Percentiles rank a stretch among this genome's conserved stretches.
These are phyloP conservation scores for Leavenworthia alabamica DNA, from an alignment of 345 rosid genomes.

Conservation along the genomic window DNA sequence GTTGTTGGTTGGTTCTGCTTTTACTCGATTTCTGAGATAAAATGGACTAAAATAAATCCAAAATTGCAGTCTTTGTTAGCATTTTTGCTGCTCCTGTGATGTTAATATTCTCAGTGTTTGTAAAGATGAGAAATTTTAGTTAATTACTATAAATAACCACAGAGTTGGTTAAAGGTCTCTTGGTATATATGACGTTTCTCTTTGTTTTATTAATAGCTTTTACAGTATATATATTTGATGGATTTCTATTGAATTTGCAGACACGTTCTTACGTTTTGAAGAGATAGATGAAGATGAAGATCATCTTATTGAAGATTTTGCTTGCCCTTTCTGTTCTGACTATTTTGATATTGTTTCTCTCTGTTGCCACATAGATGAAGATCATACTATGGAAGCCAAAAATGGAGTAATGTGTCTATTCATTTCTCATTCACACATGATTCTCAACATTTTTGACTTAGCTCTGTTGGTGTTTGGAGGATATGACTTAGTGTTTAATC, in stretches of 20 bases:
- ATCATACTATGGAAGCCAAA: conserved; percentile 75
- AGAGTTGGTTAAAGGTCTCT: background rate
- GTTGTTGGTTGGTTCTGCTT: background rate
- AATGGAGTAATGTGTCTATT: conserved; percentile 55
- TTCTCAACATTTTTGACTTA: background rate
- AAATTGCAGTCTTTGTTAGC: background rate
- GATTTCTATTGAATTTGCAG: conserved; percentile 40
- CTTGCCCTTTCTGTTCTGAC: conserved; percentile 92
- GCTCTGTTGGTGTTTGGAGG: background rate
- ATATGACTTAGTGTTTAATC: background rate
- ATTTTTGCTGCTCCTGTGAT: background rate
- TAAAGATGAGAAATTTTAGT: background rate
- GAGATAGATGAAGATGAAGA: conserved; percentile 88
- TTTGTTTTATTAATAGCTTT: background rate
- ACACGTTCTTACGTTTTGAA: conserved; percentile 73
- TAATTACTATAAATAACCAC: background rate
- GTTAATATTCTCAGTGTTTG: background rate
- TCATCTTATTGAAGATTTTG: conserved; percentile 80
- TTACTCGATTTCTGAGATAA: conserved; percentile 7
- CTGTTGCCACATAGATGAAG: conserved; percentile 90
- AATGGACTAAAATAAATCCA: background rate
- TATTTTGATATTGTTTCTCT: conserved; percentile 81
- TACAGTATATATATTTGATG: background rate
- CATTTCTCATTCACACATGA: background rate
- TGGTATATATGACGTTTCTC: background rate